Base-by-base conservation (phyloP, 2,329 filamentous ascomycete genomes). In the Penicillium freii region DNA sequence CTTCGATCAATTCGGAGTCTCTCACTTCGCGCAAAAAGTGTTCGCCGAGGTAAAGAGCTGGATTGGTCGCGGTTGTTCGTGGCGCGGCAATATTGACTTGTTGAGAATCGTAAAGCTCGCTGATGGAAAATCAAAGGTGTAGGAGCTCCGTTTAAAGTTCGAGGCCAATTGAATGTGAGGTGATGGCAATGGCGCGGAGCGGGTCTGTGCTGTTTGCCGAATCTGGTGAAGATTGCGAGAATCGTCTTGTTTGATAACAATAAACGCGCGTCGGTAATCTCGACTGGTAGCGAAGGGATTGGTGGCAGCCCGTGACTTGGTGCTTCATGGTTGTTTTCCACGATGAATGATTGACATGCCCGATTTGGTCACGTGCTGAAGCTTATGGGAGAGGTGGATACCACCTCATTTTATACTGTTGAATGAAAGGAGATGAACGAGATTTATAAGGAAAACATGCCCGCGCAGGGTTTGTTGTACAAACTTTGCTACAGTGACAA, bases 261-360 rank as follows among this genome's bases (percentile, higher is more conserved):
- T 36, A n/a, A 3, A 17, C 1, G 4, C 29, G 11, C 2, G 31
- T 31, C 29, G 11, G 42, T 42, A 23, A 36, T 34, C 10, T 40
- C 8, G 42, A 56, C n/a, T 21, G 9, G 38, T 34, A 44, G 23
- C 31, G 19, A 49, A 44, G 25, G 21, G 21, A 55, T 38, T 51
- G 46, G 29, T 38, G 31, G 38, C 31, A 36, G 38, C 23, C 13
- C 38, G n/a, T 44, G 33, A 25, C 19, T 43, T 17, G 21, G 36
- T n/a, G 11, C 39, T 36, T 27, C 50, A 52, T 54, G n/a, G 48
- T 54, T 29, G 56, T 55, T 58, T 58, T 55, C 56, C 21, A 43
- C 21, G 52, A 49, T 36, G 19, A 23, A 23, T 25, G 46, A 55
- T 53, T 53, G 54, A 36, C 54, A 56, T 42, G 49, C 42, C 42